Base-by-base conservation (phyloP, 352 stramenopile genomes). In the Nothophytophthora sp. region DNA sequence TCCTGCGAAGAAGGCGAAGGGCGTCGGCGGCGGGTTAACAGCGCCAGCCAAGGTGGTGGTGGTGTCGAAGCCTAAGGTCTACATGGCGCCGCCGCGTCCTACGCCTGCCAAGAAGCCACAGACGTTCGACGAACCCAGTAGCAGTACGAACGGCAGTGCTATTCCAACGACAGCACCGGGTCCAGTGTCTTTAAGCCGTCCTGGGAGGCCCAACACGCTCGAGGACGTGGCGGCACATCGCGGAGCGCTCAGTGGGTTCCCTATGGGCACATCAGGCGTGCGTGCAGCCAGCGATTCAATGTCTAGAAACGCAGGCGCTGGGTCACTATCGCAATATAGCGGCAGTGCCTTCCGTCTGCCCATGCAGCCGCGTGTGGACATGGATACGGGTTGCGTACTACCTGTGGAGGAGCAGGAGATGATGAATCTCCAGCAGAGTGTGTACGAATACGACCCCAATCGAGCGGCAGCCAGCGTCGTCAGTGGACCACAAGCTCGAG, bases 381-480 rank as follows among this genome's bases (percentile, higher is more conserved):
- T 90, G 71, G 61, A 73, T 5, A 91, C 83, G 6, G 83, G 83
- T 8, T 39, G 68, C n/a, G 45, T 89, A 5, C 24, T 94, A 25
- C 70, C 83, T 1, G 54, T 74, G 9, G 76, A 88, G 44, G 83
- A 94, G 52, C 81, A 90, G 66, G 60, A 86, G 24, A 79, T 90
- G 59, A 78, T 94, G 73, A 90, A 89, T 57, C 67, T 73, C 38
- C 83, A 94, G 60, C 83, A 94, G 55, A 90, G 78, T 38, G 83
- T 91, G 34, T 94, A 94, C 65, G 74, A 86, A 50, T 94, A 94
- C 65, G 69, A 91, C 27, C 83, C 83, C 9, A 81, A 57, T 45
- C 60, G 61, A 29, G 70, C 77, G 13, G 57, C 70, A 10, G 54
- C 59, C 44, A 66, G 57, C 42, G 54, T 71, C 25, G 28, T 9